phyloP scores from a whole-genome alignment of 2,329 filamentous ascomycete genomes.

The Aspergillus spinulosporus region DNA sequence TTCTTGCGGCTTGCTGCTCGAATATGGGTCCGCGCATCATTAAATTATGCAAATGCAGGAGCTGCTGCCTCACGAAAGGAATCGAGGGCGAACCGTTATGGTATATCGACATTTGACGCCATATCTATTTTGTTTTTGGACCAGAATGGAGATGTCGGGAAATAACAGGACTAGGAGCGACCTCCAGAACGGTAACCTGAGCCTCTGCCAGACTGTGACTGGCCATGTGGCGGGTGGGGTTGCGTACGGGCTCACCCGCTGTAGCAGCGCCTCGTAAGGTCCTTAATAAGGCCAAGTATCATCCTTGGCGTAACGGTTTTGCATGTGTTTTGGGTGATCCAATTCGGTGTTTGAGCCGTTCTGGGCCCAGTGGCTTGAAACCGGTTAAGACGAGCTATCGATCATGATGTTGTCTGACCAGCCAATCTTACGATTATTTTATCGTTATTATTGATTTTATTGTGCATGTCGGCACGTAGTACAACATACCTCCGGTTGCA shows the following conservation, averaged over 20 bases:
- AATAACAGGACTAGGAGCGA: conserved; percentile 4
- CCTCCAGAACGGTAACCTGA: conserved; percentile 6
- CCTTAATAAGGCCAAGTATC: conserved; percentile 12
- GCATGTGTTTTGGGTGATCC: conserved; percentile 16
- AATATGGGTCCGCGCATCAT: conserved; percentile 5
- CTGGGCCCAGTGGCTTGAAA: conserved; percentile 15
- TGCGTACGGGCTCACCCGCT: conserved; percentile 35
- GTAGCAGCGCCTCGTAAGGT: conserved; percentile 24
- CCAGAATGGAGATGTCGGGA: conserved; percentile 9
- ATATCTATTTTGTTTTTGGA: not conserved
- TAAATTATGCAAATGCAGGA: conserved; percentile 12
- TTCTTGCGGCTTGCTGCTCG: conserved; percentile 2
- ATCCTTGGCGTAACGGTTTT: conserved; percentile 38
- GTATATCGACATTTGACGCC: conserved; percentile 4
- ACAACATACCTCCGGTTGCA: not conserved
- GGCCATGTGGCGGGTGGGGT: conserved; percentile 35
- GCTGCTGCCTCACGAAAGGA: conserved; percentile 2
- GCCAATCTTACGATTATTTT: conserved; percentile 5
- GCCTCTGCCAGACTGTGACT: conserved; percentile 15
- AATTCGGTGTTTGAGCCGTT: conserved; percentile 14
- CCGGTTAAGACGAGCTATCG: conserved; percentile 5
- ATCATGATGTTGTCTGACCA: not conserved
- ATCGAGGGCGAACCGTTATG: not conserved
- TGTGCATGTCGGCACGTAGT: not conserved
- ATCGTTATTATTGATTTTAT: not conserved